Evolutionary conservation across 225 moss, liverwort and hornwort genomes (phyloP).

Genomic region (Pseudisothecium myosuroides): DNA sequence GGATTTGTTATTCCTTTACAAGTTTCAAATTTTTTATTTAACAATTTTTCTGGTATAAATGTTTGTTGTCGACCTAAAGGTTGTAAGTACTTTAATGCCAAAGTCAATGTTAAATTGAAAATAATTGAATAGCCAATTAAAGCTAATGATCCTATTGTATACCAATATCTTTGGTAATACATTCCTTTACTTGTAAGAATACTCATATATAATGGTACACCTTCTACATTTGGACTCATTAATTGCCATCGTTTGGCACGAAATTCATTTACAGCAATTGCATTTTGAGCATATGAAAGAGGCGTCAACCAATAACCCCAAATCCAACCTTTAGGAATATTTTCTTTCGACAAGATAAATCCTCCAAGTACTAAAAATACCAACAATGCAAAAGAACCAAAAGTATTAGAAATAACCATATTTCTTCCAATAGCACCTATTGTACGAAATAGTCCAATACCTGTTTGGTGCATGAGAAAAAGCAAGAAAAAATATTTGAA

Average conservation of each 20-base stretch:
- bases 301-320: conserved; percentile 78
- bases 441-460: conserved; percentile 29
- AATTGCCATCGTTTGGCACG: conserved; percentile 30
- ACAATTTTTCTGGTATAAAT: not conserved
- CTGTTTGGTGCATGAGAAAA: conserved; percentile 40
- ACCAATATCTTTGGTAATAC: conserved; percentile 34
- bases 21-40: not conserved
- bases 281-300: conserved; percentile 69
- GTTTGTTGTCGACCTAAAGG: conserved; percentile 43
- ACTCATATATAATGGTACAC: conserved; percentile 15
- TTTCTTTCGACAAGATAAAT: conserved; percentile 29
- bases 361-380: conserved; percentile 32
- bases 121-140: conserved; percentile 37
- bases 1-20: not conserved
- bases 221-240: conserved; percentile 19
- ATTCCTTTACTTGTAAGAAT: conserved; percentile 53
- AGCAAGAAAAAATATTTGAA: conserved; percentile 28
- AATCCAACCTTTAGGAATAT: conserved; percentile 58
- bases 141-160: conserved; percentile 31
- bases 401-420: conserved; percentile 41
- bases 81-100: conserved; percentile 35
- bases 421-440: conserved; percentile 38
- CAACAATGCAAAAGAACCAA: conserved; percentile 38
- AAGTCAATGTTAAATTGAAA: conserved; percentile 34
- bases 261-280: conserved; percentile 69